These are phyloP conservation scores for Saksenaea oblongispora DNA, from an alignment of 371 early-diverging fungal species.

Conservation along the genomic window DNA sequence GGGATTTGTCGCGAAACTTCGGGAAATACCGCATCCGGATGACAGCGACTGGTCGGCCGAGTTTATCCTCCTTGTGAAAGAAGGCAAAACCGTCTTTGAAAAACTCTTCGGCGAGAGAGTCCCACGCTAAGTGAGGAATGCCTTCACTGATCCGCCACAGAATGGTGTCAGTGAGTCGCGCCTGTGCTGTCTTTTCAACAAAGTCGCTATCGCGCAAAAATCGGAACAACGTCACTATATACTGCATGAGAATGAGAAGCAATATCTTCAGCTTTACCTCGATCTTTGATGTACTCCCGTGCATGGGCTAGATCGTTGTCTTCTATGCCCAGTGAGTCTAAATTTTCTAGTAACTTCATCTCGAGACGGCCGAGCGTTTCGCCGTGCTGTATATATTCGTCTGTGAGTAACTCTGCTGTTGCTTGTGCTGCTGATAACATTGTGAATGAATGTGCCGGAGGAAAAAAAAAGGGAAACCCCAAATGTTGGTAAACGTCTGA, in stretches of 20 bases:
- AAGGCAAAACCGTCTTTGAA: conserved; percentile 39
- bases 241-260: neutral
- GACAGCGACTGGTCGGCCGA: conserved; percentile 45
- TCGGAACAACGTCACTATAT: conserved; percentile 30
- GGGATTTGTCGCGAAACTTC: conserved; percentile 29
- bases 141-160: conserved; percentile 38
- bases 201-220: conserved; percentile 17
- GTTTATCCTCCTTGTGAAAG: conserved; percentile 43
- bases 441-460: neutral
- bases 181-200: conserved; percentile 13
- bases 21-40: conserved; percentile 49
- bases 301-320: conserved; percentile 26
- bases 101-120: conserved; percentile 32
- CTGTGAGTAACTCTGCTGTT: conserved; percentile 20
- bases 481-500: neutral
- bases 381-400: conserved; percentile 22
- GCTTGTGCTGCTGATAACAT: conserved; percentile 21
- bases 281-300: conserved; percentile 26
- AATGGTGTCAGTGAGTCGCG: conserved; percentile 38
- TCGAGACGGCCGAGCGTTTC: conserved; percentile 14
- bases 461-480: neutral
- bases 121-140: conserved; percentile 26
- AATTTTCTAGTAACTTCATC: conserved; percentile 16
- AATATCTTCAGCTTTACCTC: conserved; percentile 17
- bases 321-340: conserved; percentile 19